Evolutionary conservation across 169 alveolate genomes (phyloP).

Genomic region (Fabrea salina): DNA sequence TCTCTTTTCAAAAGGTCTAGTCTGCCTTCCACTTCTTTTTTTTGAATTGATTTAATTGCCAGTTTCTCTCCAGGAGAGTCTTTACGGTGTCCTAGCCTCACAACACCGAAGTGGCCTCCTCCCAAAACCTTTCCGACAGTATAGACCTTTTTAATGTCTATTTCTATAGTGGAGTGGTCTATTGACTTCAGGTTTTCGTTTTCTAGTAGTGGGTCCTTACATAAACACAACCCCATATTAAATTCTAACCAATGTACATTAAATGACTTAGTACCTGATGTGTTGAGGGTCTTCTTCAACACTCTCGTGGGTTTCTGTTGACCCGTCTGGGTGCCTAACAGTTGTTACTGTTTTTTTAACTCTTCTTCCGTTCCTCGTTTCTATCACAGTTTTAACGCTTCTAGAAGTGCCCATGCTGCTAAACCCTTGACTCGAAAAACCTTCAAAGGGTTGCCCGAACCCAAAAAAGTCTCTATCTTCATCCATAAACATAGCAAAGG

Average conservation of each 20-base stretch:
- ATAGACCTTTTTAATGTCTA: not conserved
- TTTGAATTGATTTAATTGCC: not conserved
- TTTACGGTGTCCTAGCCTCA: not conserved
- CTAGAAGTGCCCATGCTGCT: no score
- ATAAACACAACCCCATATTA: no score
- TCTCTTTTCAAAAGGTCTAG: not conserved
- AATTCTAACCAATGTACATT: no score
- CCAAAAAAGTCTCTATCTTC: not conserved
- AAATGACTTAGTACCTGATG: no score
- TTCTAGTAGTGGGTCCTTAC: no score
- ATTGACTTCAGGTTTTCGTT: not conserved
- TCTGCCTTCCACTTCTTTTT: not conserved
- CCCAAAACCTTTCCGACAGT: constrained; percentile 2
- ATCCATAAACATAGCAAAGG: not conserved
- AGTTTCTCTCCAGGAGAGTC: not conserved
- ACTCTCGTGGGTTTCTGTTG: not conserved
- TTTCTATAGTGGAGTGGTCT: not conserved
- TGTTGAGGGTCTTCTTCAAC: constrained; percentile 15
- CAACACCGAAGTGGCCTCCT: constrained; percentile 15
- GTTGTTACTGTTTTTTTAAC: constrained; percentile 8
- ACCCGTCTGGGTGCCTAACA: not conserved
- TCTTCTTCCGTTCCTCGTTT: not conserved
- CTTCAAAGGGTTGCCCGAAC: no score
- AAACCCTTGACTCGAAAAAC: no score
- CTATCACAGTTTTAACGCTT: not conserved